phyloP scores from a whole-genome alignment of 2,329 filamentous ascomycete genomes.

The Phialophora verrucosa region DNA sequence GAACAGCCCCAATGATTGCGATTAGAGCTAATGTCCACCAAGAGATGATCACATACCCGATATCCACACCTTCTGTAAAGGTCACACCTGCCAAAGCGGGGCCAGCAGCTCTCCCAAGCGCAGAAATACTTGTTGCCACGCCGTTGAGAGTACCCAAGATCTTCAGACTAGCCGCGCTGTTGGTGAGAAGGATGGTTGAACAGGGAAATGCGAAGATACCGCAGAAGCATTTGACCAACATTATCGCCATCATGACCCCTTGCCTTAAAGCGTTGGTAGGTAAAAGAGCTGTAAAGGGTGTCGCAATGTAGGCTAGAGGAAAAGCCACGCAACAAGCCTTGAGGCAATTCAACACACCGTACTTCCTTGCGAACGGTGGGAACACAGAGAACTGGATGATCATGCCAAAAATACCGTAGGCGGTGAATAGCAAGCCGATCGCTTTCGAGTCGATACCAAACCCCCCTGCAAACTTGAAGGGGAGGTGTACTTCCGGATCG shows the following conservation, averaged over 20 bases:
- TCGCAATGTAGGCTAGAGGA: constrained; percentile 78
- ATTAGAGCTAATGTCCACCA: constrained; percentile 79
- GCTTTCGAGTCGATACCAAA: constrained; percentile 74
- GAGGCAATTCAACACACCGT: constrained; percentile 76
- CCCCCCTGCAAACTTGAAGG: constrained; percentile 81
- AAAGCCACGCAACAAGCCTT: constrained; percentile 69
- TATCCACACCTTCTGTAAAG: constrained; percentile 77
- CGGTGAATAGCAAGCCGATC: constrained; percentile 84
- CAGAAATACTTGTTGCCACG: constrained; percentile 81
- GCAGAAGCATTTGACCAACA: constrained; percentile 75
- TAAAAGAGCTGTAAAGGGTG: constrained; percentile 76
- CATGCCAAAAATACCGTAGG: constrained; percentile 80
- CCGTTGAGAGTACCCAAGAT: constrained; percentile 90
- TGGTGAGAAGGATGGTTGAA: constrained; percentile 87
- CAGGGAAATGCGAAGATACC: constrained; percentile 89
- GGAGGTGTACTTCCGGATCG: constrained; percentile 64
- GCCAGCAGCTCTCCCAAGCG: constrained; percentile 77
- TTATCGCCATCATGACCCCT: constrained; percentile 65
- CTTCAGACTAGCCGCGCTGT: constrained; percentile 75
- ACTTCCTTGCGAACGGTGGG: constrained; percentile 72
- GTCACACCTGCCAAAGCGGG: constrained; percentile 74
- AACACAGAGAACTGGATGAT: constrained; percentile 86
- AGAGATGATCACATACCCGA: constrained; percentile 76
- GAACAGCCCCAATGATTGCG: constrained; percentile 69
- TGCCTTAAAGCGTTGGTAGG: constrained; percentile 60